phyloP scores from a whole-genome alignment of 495 filamentous ascomycete species.

The Trichoderma gamsii region DNA sequence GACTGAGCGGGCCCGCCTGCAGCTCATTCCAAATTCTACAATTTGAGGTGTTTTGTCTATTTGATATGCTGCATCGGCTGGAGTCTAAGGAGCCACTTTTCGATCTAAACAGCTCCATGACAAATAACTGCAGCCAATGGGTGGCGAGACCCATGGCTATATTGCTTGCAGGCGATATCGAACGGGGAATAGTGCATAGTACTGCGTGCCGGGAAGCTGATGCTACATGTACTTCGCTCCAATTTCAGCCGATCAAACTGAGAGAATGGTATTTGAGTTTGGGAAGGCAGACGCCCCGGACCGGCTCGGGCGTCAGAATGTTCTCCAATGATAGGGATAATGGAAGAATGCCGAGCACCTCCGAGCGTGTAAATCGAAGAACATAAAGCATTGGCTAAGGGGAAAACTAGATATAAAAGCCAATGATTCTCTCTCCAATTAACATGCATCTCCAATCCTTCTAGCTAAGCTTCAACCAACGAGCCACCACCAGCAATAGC shows the following conservation, averaged over 20 bases:
- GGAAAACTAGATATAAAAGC: not conserved
- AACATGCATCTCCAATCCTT: constrained; percentile 1
- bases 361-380: not conserved
- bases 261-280: not conserved
- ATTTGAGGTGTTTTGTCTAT: not conserved
- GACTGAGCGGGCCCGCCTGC: not conserved
- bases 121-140: constrained; percentile 2
- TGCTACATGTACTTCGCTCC: not conserved
- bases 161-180: constrained; percentile 10
- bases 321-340: not conserved
- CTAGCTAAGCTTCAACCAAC: not conserved
- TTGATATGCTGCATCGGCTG: not conserved
- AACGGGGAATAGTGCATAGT: not conserved
- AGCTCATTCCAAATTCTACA: constrained; percentile 10
- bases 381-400: not conserved
- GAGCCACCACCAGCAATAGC: not conserved
- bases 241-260: not conserved
- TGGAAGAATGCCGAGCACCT: not conserved
- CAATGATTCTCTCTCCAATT: not conserved
- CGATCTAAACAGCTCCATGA: not conserved
- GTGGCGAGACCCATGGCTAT: not conserved
- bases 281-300: not conserved
- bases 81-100: not conserved
- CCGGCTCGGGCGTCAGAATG: not conserved
- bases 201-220: not conserved